phyloP scores from a whole-genome alignment of 139 green algal genomes.

The Penium margaritaceum region DNA sequence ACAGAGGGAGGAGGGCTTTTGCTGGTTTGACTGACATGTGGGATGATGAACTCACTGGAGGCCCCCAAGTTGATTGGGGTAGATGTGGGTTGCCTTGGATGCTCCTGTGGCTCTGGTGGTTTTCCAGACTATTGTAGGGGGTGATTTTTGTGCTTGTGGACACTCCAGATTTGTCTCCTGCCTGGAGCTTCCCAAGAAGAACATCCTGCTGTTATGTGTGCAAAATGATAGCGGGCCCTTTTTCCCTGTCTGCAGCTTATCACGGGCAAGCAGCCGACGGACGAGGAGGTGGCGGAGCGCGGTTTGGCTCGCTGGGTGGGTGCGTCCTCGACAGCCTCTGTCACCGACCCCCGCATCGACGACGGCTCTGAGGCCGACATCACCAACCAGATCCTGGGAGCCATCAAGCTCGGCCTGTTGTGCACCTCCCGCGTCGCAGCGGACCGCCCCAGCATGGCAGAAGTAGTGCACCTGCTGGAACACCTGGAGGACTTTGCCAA shows the following conservation, averaged over 20 bases:
- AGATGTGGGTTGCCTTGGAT: too few relatives aligned
- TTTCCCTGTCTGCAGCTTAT: conserved; percentile 32
- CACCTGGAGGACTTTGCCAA: conserved; percentile 10
- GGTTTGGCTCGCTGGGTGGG: conserved; percentile 13
- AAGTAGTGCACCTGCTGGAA: conserved; percentile 37
- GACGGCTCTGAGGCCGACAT: not conserved
- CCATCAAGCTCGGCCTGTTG: conserved; percentile 28
- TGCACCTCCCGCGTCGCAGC: conserved; percentile 4
- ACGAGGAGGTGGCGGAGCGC: conserved; percentile 3
- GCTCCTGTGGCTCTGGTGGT: too few relatives aligned
- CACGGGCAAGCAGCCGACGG: conserved; percentile 5
- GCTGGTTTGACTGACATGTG: too few relatives aligned
- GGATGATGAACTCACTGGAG: too few relatives aligned
- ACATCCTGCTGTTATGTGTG: too few relatives aligned
- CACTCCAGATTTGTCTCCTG: too few relatives aligned
- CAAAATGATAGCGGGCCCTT: too few relatives aligned
- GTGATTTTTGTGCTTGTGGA: too few relatives aligned
- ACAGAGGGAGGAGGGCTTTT: too few relatives aligned
- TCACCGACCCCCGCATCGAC: not conserved
- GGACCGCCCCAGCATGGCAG: conserved; percentile 20
- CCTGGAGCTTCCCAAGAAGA: too few relatives aligned
- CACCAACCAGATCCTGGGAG: conserved; percentile 15
- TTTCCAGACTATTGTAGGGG: too few relatives aligned
- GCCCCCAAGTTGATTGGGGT: too few relatives aligned
- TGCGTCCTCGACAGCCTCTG: not conserved